Percentiles rank a stretch among this genome's conserved stretches.
Evolutionary conservation across 352 stramenopile species (phyloP).

Genomic region (Pythium angustatum): DNA sequence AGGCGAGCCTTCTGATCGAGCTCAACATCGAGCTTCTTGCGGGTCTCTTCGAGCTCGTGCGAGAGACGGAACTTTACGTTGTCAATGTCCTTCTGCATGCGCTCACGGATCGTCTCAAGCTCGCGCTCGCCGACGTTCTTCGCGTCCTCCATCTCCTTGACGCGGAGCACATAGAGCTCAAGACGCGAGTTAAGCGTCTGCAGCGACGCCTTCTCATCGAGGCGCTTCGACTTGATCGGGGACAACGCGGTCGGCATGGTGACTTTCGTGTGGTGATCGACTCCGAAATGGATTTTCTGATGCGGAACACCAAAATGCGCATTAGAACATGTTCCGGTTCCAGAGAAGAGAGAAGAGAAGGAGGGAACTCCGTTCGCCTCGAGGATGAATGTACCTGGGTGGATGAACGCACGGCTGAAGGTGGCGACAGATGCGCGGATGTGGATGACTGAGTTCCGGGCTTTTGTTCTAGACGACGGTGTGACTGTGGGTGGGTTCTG

Average conservation of each 20-base stretch:
- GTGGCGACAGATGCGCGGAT: slow-evolving; percentile 11
- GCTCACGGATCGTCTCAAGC: slow-evolving; percentile 76
- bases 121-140: slow-evolving; percentile 74
- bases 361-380: neutral
- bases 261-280: slow-evolving; percentile 6
- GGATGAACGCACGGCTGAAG: neutral
- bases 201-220: slow-evolving; percentile 82
- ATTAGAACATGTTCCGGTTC: neutral
- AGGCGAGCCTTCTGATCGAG: slow-evolving; percentile 72
- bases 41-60: slow-evolving; percentile 77
- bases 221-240: slow-evolving; percentile 82
- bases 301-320: neutral
- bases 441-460: slow-evolving; percentile 4
- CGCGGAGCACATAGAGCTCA: slow-evolving; percentile 80
- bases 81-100: slow-evolving; percentile 80
- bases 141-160: slow-evolving; percentile 81
- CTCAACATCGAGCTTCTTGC: slow-evolving; percentile 78
- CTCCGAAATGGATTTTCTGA: slow-evolving; percentile 12
- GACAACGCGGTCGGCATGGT: slow-evolving; percentile 64
- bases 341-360: neutral
- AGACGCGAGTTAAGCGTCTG: slow-evolving; percentile 82
- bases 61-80: slow-evolving; percentile 54
- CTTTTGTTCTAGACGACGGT: slow-evolving; percentile 12
- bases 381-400: neutral
- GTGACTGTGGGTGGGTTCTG: slow-evolving; percentile 16